These are phyloP conservation scores for Kregervanrija pseudodelftensis DNA, from an alignment of 805 yeast genomes.

Conservation along the genomic window DNA sequence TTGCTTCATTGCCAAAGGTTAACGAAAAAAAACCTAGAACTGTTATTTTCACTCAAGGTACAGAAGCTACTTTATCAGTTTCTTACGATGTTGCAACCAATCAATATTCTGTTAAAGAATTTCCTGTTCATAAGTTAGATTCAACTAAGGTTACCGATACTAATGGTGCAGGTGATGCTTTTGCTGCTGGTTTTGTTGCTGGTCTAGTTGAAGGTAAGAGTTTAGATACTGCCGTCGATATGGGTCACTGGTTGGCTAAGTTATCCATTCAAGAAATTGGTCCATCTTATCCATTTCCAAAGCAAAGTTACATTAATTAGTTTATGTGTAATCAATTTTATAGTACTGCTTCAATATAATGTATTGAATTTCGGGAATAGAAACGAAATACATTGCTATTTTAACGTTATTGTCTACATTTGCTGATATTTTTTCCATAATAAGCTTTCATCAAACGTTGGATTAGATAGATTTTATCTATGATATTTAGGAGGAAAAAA, in stretches of 20 bases:
- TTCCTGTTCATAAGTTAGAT: conserved; percentile 67
- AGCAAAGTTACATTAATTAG: conserved; percentile 58
- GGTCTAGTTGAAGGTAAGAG: conserved; percentile 71
- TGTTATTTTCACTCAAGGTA: conserved; percentile 92
- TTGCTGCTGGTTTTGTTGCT: conserved; percentile 93
- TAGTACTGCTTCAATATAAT: neutral
- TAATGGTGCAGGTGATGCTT: conserved; percentile 99
- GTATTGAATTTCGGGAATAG: too few relatives aligned
- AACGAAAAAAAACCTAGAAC: conserved; percentile 67
- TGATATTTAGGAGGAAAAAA: neutral
- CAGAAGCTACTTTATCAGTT: conserved; percentile 82
- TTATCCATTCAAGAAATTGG: conserved; percentile 89
- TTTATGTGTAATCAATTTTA: conserved; percentile 28
- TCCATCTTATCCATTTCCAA: conserved; percentile 85
- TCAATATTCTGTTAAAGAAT: conserved; percentile 40
- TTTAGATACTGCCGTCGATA: conserved; percentile 53
- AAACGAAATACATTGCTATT: too few relatives aligned
- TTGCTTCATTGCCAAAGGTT: conserved; percentile 73
- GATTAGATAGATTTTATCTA: neutral
- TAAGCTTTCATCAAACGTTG: neutral
- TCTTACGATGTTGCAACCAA: conserved; percentile 43
- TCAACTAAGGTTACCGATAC: conserved; percentile 73
- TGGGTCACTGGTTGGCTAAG: conserved; percentile 96
- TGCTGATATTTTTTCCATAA: neutral
- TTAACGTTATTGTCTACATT: too few relatives aligned